phyloP scores from a whole-genome alignment of 768 basidiomycete species.

The Russula earlei region DNA sequence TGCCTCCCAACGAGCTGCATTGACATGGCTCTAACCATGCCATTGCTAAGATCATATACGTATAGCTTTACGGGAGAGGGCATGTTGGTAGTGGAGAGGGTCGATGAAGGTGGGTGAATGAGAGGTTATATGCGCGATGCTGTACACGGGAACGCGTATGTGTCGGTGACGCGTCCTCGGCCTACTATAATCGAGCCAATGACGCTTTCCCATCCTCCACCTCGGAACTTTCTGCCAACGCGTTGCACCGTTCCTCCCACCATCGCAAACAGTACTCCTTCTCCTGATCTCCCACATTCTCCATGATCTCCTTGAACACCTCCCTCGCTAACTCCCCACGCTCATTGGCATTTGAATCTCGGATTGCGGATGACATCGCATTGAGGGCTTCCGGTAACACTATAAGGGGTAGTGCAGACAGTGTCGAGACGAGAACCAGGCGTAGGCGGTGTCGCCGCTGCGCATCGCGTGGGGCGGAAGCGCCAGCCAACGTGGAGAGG shows the following conservation, averaged over 20 bases:
- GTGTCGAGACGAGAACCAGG: conserved; percentile 53
- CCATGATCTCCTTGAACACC: conserved; percentile 53
- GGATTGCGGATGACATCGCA: conserved; percentile 33
- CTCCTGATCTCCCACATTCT: conserved; percentile 57
- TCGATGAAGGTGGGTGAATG: no score
- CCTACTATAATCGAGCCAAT: conserved; percentile 3
- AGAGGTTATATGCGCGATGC: neutral
- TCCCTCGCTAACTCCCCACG: conserved; percentile 44
- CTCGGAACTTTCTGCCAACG: neutral
- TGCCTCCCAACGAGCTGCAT: conserved; percentile 76
- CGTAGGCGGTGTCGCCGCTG: conserved; percentile 44
- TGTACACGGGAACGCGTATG: neutral
- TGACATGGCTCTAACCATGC: conserved; percentile 73
- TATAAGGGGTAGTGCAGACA: conserved; percentile 50
- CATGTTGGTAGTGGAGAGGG: conserved; percentile 1
- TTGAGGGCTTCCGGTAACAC: conserved; percentile 49
- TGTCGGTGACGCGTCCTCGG: conserved; percentile 12
- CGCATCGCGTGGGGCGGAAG: conserved; percentile 8
- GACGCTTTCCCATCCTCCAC: neutral
- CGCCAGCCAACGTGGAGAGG: conserved; percentile 20
- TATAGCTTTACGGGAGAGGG: conserved; percentile 58
- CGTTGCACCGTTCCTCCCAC: conserved; percentile 47
- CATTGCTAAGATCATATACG: conserved; percentile 86
- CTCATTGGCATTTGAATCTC: conserved; percentile 21
- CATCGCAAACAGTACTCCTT: conserved; percentile 59